Percentiles rank a stretch among this genome's conserved stretches.
phyloP scores from a whole-genome alignment of 2,329 filamentous ascomycete genomes.

The Penicillium nordicum region DNA sequence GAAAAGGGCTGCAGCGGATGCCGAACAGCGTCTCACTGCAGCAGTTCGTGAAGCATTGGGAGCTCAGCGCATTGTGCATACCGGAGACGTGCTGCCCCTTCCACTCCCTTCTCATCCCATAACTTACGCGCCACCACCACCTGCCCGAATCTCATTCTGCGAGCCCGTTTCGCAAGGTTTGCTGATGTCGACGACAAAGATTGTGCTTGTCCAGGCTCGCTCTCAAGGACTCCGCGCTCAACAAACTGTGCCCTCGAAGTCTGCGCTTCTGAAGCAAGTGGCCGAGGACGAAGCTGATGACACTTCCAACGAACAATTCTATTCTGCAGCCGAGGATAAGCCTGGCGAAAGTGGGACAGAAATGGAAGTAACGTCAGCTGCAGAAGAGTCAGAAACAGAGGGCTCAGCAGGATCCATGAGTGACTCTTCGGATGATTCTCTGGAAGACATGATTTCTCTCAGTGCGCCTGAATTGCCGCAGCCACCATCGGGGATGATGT shows the following conservation, averaged over 20 bases:
- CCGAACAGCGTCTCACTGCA: conserved; percentile 58
- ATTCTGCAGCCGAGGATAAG: conserved; percentile 82
- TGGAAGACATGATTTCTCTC: conserved; percentile 91
- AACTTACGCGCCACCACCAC: conserved; percentile 77
- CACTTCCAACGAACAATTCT: conserved; percentile 86
- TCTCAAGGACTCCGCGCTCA: conserved; percentile 41
- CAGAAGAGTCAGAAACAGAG: conserved; percentile 61
- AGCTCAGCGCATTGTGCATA: conserved; percentile 72
- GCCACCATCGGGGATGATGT: conserved; percentile 74
- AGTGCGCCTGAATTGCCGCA: conserved; percentile 73
- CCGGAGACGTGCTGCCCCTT: conserved; percentile 77
- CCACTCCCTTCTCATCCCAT: conserved; percentile 75
- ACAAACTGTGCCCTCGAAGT: conserved; percentile 46
- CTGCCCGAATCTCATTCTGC: conserved; percentile 85
- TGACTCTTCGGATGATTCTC: conserved; percentile 85
- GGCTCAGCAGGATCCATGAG: conserved; percentile 52
- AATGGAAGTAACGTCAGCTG: conserved; percentile 53
- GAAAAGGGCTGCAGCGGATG: conserved; percentile 39
- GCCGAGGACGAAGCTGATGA: conserved; percentile 66
- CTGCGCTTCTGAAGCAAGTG: conserved; percentile 58
- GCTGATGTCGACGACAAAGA: conserved; percentile 71
- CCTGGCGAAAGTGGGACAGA: conserved; percentile 42
- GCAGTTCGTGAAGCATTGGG: conserved; percentile 72
- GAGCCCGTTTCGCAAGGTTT: conserved; percentile 91
- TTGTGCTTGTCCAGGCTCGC: conserved; percentile 66